phyloP scores from a whole-genome alignment of 2,329 filamentous ascomycete species.

The Lecanoromycetidae sp. region DNA sequence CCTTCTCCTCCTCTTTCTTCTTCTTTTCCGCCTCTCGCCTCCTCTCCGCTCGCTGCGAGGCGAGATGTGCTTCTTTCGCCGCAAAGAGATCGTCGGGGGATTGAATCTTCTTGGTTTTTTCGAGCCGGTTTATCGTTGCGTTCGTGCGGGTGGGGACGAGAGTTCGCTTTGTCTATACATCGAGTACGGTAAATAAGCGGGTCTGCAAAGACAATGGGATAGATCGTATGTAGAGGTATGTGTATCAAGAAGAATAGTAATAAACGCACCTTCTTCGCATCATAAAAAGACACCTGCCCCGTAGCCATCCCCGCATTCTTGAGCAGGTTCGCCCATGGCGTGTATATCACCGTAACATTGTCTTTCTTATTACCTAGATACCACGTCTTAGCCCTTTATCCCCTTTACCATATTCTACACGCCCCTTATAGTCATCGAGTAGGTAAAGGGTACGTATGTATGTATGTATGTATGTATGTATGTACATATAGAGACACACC shows the following conservation, averaged over 20 bases:
- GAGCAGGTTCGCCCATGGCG: conserved; percentile 89
- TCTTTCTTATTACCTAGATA: conserved; percentile 99
- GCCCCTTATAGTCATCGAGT: conserved; percentile 2
- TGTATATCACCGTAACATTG: conserved; percentile 93
- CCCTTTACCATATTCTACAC: background rate
- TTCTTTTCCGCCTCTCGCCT: conserved; percentile 29
- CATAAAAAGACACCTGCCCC: conserved; percentile 90
- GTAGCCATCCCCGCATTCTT: conserved; percentile 94
- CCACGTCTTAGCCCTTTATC: too few relatives aligned
- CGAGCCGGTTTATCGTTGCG: conserved; percentile 86
- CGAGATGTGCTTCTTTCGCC: conserved; percentile 64
- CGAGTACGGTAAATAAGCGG: too few relatives aligned
- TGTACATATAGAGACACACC: conserved; percentile 35
- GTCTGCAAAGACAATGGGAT: too few relatives aligned
- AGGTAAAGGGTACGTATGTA: background rate
- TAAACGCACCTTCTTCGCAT: conserved; percentile 59
- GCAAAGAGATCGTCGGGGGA: conserved; percentile 63
- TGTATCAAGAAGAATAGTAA: too few relatives aligned
- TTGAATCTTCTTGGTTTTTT: conserved; percentile 87
- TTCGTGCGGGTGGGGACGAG: conserved; percentile 75
- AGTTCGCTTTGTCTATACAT: conserved; percentile 58
- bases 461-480: background rate
- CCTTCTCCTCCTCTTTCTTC: conserved; percentile 33
- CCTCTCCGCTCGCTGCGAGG: conserved; percentile 38
- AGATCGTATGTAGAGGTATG: too few relatives aligned